phyloP scores from a whole-genome alignment of 768 basidiomycete species.

The Obba rivulosa region DNA sequence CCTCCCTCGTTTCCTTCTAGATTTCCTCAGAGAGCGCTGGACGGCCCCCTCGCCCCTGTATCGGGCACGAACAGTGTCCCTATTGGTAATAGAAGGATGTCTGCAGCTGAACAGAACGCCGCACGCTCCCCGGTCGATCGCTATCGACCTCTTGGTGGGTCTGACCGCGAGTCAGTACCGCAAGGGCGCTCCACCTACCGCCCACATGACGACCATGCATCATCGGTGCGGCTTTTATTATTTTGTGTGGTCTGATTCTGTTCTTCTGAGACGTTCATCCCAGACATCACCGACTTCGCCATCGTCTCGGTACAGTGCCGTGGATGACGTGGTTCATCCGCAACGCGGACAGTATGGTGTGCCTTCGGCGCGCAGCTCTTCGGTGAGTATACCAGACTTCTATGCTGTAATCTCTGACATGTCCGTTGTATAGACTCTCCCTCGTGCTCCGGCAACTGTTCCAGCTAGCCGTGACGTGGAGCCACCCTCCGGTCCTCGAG shows the following conservation, averaged over 20 bases:
- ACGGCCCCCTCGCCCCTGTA: constrained; percentile 3
- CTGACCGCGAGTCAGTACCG: not conserved
- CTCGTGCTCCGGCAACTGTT: not conserved
- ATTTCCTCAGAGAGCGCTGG: not conserved
- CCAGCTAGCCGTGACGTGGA: not conserved
- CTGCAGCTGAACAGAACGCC: not conserved
- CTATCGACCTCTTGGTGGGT: not conserved
- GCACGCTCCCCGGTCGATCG: constrained; percentile 1
- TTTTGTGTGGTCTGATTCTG: not conserved
- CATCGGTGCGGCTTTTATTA: constrained; percentile 3
- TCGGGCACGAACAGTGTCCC: constrained; percentile 11
- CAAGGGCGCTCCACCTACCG: not conserved
- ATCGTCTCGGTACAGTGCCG: too few relatives aligned
- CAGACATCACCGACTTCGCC: not conserved
- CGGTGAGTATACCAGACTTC: not conserved
- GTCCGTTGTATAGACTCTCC: not conserved
- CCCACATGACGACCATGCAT: not conserved
- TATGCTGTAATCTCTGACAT: not conserved
- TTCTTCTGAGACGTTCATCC: not conserved
- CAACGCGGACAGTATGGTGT: too few relatives aligned
- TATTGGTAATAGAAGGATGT: not conserved
- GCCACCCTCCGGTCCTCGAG: constrained; percentile 4
- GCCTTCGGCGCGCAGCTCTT: too few relatives aligned
- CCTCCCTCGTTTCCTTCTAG: not conserved
- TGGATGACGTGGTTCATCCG: too few relatives aligned